phyloP scores from a whole-genome alignment of 163 green algal species.

The Scenedesmus sp. region DNA sequence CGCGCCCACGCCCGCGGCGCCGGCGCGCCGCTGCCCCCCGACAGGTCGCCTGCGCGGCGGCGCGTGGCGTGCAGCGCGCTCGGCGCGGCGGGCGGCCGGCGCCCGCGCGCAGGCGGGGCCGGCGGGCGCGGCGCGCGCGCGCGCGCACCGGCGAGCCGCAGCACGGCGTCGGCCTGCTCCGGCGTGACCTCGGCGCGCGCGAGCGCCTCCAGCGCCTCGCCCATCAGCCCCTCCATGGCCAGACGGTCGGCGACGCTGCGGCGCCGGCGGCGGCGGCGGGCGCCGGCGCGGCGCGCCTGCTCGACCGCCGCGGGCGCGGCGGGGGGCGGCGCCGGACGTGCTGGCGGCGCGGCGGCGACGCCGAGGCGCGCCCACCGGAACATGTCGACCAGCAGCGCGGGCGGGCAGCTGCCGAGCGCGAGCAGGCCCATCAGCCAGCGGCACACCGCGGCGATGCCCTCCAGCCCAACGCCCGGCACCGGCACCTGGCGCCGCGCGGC shows the following conservation, averaged over 20 bases:
- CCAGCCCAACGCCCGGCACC: slow-evolving; percentile 2
- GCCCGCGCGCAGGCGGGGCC: no score
- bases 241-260: slow-evolving; percentile 40
- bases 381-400: slow-evolving; percentile 21
- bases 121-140: no score
- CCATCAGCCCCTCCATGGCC: slow-evolving; percentile 43
- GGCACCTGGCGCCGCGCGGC: no score
- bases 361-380: slow-evolving; percentile 23
- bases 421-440: slow-evolving; percentile 47
- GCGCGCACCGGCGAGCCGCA: slow-evolving; percentile 35
- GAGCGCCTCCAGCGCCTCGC: slow-evolving; percentile 36
- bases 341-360: no score
- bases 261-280: no score
- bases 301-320: no score
- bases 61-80: no score
- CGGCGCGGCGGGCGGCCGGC: no score
- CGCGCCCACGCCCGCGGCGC: background rate
- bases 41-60: slow-evolving; percentile 36
- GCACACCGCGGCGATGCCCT: slow-evolving; percentile 6
- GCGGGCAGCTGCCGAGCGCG: slow-evolving; percentile 1
- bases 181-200: background rate
- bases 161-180: slow-evolving; percentile 24
- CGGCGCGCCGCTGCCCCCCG: slow-evolving; percentile 4
- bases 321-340: no score
- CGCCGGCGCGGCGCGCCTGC: no score